Base-by-base conservation (phyloP, 768 basidiomycete genomes). In the Austroboletus festivus region DNA sequence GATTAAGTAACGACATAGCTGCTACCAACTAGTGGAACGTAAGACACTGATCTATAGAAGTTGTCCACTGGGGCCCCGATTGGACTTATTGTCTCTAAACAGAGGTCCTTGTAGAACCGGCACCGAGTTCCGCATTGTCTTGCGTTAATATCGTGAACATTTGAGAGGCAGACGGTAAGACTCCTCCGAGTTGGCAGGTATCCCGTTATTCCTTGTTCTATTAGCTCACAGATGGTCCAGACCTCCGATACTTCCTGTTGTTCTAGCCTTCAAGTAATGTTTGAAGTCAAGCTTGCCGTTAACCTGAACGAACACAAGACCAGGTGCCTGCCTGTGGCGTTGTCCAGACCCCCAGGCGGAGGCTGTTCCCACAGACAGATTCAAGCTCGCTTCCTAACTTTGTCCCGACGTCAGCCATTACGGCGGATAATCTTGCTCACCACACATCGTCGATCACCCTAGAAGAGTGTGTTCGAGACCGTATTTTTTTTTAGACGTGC, bases 271-370 rank as follows among this genome's bases (percentile, higher is more conserved):
- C 26, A 38, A 18, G 34, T 16, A 39, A 23, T n/a, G 53, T 40
- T 51, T 53, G 23, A 55, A 56, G 20, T 44, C n/a, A n/a, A n/a
- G n/a, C 44, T 28, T 28, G 30, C 20, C 31, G 16, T 30, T 43
- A 26, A 26, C 19, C 10, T n/a, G n/a, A 19, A 31, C 20, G 21
- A 28, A 22, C 20, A 24, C 44, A 46, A 44, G 42, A 48, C 59
- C 48, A n/a, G 45, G 30, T 16, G 35, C 52, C 44, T 34, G 23
- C 24, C 19, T 44, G 13, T 54, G 9, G 3, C 41, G 24, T 38
- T 24, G 51, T 51, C 58, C 20, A 58, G 59, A 48, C 51, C 42
- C 22, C 15, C 19, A 24, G 26, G 22, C n/a, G n/a, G n/a, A n/a
- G n/a, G n/a, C n/a, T n/a, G n/a, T n/a, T 7, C 26, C 24, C 10